Base-by-base conservation (phyloP, 169 alveolate species). In the Plasmodium adleri region DNA sequence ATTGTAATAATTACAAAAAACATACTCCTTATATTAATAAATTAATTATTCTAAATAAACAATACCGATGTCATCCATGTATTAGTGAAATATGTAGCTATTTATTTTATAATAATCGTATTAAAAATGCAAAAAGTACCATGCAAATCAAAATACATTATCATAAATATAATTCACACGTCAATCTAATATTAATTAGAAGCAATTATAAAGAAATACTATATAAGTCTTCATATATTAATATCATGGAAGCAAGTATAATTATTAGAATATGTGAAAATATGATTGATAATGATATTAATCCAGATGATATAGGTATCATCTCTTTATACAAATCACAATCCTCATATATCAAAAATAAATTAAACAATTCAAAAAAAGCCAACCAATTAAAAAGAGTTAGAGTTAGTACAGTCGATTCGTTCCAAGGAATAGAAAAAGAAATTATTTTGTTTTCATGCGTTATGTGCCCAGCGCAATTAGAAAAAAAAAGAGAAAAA, bases 321-420 rank as follows among this genome's bases (percentile, higher is more conserved):
- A 68, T 67, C 20, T 60, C 89, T 24, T 43, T 68, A n/a, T 71
- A 32, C 28, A 67, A 52, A 39, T 45, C 66, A 22, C 88, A 70
- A 9, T n/a, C 78, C 2, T 50, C 60, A n/a, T 68, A 70, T 72
- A 67, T 67, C 22, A 28, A 52, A 28, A 58, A 68, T 60, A 67
- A 78, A 62, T 52, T 75, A 56, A 68, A 67, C 32, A 12, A 17
- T 3, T 71, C 78, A 24, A 64, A 52, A 45, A 17, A 88, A 24
- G 58, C 58, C 17, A 39, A 59, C 71, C 39, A 24, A 9, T 22
- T 76, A 15, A 66, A 71, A 50, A 63, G 24, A 22, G 59, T 76
- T 39, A 88, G 62, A 24, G 92, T 88, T 8, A 78, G 86, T 49
- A 88, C 92, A 2, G 92, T 88, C 20, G 92, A 88, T 66, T 66